A percentile compares a stretch with the other conserved stretches of the same genome.
phyloP scores from a whole-genome alignment of 2,329 filamentous ascomycete species.

The Lecanicillium sp. region DNA sequence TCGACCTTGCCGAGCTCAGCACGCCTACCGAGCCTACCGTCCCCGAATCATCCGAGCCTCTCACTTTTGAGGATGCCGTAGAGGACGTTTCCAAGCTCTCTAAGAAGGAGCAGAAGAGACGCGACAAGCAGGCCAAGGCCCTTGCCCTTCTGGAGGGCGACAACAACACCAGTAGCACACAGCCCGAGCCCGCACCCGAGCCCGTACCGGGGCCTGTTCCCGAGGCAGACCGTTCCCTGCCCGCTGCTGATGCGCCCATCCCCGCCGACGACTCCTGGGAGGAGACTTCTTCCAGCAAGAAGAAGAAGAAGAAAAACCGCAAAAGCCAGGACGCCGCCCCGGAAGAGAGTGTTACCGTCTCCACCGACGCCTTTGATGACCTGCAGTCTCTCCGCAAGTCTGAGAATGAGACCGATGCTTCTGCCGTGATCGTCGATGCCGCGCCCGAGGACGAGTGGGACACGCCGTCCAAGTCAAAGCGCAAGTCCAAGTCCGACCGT shows the following conservation, averaged over 20 bases:
- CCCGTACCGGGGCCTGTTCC: neutral
- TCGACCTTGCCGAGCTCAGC: slow-evolving; percentile 14
- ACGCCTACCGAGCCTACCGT: slow-evolving; percentile 12
- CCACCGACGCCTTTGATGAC: slow-evolving; percentile 26
- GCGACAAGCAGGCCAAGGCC: slow-evolving; percentile 32
- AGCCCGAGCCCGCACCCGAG: slow-evolving; percentile 19
- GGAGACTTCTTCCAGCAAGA: slow-evolving; percentile 25
- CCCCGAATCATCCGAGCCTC: slow-evolving; percentile 4
- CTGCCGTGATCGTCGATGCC: no score
- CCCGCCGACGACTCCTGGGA: slow-evolving; percentile 23
- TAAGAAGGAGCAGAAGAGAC: slow-evolving; percentile 35
- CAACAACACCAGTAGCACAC: slow-evolving; percentile 8
- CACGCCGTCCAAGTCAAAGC: slow-evolving; percentile 28
- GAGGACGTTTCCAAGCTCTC: slow-evolving; percentile 23
- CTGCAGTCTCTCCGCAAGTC: slow-evolving; percentile 20
- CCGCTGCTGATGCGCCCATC: slow-evolving; percentile 12
- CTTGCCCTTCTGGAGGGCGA: slow-evolving; percentile 21
- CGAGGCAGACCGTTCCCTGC: slow-evolving; percentile 2
- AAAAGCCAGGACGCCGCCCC: slow-evolving; percentile 24
- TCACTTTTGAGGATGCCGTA: slow-evolving; percentile 20
- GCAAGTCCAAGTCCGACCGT: slow-evolving; percentile 22
- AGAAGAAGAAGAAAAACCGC: slow-evolving; percentile 29
- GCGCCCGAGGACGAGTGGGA: slow-evolving; percentile 29
- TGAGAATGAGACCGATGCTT: no score
- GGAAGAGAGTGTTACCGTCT: slow-evolving; percentile 24